Percentiles rank a stretch among this genome's conserved stretches.
These are phyloP conservation scores for Citrullus colocynthis DNA, from an alignment of 306 rosid species.

Conservation along the genomic window DNA sequence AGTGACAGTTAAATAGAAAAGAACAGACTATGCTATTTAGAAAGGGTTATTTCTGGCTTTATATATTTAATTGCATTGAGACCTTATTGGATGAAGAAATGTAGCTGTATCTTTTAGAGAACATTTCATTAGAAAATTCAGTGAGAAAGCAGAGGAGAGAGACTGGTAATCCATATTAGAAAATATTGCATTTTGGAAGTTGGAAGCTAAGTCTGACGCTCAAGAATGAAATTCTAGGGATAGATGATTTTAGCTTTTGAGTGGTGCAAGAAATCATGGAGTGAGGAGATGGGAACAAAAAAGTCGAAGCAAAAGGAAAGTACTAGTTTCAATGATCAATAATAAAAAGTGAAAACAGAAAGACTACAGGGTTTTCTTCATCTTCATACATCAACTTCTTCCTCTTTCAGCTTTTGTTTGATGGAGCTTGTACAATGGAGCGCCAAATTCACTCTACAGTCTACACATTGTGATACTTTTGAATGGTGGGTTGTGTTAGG, in stretches of 20 bases:
- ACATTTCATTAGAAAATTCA: background rate
- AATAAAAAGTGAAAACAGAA: background rate
- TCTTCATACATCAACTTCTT: background rate
- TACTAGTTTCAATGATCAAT: background rate
- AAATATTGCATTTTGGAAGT: background rate
- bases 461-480: background rate
- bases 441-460: background rate
- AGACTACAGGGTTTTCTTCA: background rate
- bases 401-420: background rate
- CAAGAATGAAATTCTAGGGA: background rate
- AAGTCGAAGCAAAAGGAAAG: background rate
- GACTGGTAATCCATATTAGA: background rate
- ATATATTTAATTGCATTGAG: background rate
- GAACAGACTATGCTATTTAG: background rate
- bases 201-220: background rate
- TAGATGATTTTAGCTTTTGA: background rate
- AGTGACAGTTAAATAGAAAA: background rate
- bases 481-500: background rate
- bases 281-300: background rate
- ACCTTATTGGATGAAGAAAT: background rate
- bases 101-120: background rate
- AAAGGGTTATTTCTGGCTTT: background rate
- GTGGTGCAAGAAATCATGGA: background rate
- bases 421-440: background rate
- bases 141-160: background rate